Conservation (phyloP, 2,329 filamentous ascomycete genomes). For the Diaporthe sp. region DNA sequence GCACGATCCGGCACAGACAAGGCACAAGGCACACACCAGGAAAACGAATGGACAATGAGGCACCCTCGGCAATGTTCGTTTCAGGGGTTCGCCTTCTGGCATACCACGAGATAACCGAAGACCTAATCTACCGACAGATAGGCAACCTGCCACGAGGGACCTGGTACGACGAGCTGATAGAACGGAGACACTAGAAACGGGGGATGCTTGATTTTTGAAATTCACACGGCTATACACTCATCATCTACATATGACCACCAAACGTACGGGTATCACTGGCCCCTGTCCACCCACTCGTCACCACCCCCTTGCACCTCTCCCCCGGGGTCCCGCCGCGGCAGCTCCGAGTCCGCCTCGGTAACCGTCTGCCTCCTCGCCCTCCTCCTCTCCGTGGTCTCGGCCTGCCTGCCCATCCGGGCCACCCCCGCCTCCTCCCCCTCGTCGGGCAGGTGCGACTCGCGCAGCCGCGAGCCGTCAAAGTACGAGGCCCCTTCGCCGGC, state of each 20-base stretch:
- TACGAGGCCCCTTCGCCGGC: constrained; percentile 28
- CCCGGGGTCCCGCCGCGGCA: constrained; percentile 2
- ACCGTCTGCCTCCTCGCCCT: constrained; percentile 14
- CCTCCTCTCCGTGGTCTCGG: background rate
- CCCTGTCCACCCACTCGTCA: background rate
- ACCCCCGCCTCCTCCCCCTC: background rate
- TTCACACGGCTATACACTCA: background rate
- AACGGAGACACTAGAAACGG: too few relatives aligned
- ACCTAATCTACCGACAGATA: too few relatives aligned
- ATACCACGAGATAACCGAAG: too few relatives aligned
- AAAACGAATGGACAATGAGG: too few relatives aligned
- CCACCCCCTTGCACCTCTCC: constrained; percentile 12
- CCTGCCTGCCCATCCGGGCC: too few relatives aligned
- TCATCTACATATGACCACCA: background rate
- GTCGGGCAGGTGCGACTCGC: constrained; percentile 41
- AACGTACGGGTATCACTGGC: background rate
- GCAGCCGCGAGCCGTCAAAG: constrained; percentile 21
- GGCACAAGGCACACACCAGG: too few relatives aligned
- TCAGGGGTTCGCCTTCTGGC: too few relatives aligned
- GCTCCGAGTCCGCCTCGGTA: constrained; percentile 4
- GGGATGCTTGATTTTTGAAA: too few relatives aligned
- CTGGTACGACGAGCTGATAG: too few relatives aligned
- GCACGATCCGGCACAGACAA: too few relatives aligned
- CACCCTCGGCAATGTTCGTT: too few relatives aligned
- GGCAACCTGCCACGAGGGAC: too few relatives aligned